Base-by-base conservation (phyloP, 2,329 filamentous ascomycete genomes). In the Thelonectria rubi region DNA sequence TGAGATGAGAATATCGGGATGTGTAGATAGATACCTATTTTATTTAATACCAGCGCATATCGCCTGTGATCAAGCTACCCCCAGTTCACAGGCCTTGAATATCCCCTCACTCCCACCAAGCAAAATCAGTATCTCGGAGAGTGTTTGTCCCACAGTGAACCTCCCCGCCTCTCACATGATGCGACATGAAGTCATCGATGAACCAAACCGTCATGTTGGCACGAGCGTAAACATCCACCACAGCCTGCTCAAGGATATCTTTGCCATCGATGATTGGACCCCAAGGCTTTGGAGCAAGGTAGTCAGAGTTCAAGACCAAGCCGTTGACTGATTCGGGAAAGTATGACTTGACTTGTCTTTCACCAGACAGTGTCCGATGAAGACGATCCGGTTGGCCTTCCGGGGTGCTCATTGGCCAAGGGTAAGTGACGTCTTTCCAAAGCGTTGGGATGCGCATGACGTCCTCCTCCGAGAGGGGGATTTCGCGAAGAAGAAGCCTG, bases 121-220 rank as follows among this genome's bases (percentile, higher is more conserved):
- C 48, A 2, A 58, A 24, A 26, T 58, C 47, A 11, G 59, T 62
- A 1, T 65, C 51, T 5, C 68, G 55, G 3, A 71, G 49, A 5
- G 63, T 66, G 45, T 73, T 72, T 2, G 66, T 65, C 3, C 65
- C 66, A 14, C 67, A 72, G 26, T 73, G 67, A 45, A 72, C 66
- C 42, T 72, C 68, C 1, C 69, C 69, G 1, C 63, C 55, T 11
- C 56, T 24, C 3, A 68, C 47, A 42, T 73, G 68, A 48, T 73
- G 70, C 17, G 60, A 62, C 48, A 68, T 58, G 45, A 58, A 72
- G 37, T 68, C 64, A 18, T 74, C 64, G 2, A 73, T 50, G 12
- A 64, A 69, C 9, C 40, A 43, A 14, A 70, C 39, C 39, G 39
- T 42, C 39, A 42, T 42, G 0, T 65, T 63, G 1, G 54, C 72